Evolutionary conservation across 305 asterid genomes (phyloP).

Genomic region (Fraxinus angustifolia): DNA sequence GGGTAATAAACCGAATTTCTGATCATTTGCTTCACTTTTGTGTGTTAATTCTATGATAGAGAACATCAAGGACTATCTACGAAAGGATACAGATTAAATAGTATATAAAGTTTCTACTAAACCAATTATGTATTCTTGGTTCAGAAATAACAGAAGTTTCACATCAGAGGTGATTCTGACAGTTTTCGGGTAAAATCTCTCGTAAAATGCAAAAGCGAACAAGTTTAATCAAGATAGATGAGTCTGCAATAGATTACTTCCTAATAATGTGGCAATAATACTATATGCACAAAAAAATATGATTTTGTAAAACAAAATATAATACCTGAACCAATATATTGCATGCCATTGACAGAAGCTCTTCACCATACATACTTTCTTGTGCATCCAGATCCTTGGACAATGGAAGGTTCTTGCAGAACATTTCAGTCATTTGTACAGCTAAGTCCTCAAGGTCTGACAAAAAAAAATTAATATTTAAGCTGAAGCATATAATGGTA

Average conservation of each 20-base stretch:
- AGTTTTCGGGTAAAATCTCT: not conserved
- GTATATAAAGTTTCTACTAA: conserved; percentile 4
- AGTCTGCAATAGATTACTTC: conserved; percentile 5
- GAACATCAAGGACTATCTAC: not conserved
- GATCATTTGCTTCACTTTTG: conserved; percentile 2
- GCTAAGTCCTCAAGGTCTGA: conserved; percentile 74
- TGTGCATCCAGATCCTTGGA: conserved; percentile 87
- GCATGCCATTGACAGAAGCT: conserved; percentile 83
- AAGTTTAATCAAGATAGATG: conserved; percentile 8
- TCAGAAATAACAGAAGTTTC: conserved; percentile 13
- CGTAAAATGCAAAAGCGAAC: conserved; percentile 5
- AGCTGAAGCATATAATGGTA: not conserved
- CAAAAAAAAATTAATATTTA: conserved; percentile 9
- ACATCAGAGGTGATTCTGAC: not conserved
- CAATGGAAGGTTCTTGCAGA: conserved; percentile 68
- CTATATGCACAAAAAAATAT: conserved; percentile 8
- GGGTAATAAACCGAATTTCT: not conserved
- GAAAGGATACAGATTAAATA: conserved; percentile 1
- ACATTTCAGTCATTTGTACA: conserved; percentile 64
- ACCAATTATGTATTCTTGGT: not conserved
- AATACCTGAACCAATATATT: conserved; percentile 90
- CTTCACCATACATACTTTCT: conserved; percentile 92
- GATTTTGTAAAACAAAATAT: conserved; percentile 14
- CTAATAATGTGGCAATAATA: conserved; percentile 15
- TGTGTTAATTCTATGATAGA: not conserved